Evolutionary conservation across 768 basidiomycete species (phyloP).

Genomic region (Sarcodon sp.): DNA sequence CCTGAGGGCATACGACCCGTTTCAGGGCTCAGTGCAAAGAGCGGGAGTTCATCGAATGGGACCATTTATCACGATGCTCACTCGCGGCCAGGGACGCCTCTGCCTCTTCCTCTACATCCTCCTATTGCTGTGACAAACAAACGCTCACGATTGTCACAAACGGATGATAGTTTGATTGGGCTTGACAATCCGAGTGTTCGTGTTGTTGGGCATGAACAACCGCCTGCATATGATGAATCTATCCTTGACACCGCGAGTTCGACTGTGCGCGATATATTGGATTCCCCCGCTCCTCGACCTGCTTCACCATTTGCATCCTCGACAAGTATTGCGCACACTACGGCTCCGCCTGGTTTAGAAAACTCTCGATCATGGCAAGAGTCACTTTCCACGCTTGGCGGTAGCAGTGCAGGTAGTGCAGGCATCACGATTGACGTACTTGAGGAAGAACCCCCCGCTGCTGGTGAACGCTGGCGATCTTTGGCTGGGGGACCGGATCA

Average conservation of each 20-base stretch:
- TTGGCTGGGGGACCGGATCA: slow-evolving; percentile 26
- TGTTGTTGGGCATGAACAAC: background rate
- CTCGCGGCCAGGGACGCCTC: background rate
- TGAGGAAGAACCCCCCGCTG: slow-evolving; percentile 57
- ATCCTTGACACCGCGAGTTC: background rate
- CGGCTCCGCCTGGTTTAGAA: slow-evolving; percentile 24
- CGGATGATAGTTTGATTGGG: background rate
- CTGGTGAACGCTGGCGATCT: slow-evolving; percentile 48
- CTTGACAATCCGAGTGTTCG: background rate
- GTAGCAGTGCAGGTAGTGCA: slow-evolving; percentile 8
- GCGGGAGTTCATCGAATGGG: background rate
- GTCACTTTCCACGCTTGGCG: slow-evolving; percentile 10
- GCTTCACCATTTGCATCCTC: slow-evolving; percentile 33
- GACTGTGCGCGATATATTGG: slow-evolving; percentile 28
- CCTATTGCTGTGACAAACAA: background rate
- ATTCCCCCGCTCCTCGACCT: slow-evolving; percentile 45
- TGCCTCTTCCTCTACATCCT: background rate
- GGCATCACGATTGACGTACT: slow-evolving; percentile 41
- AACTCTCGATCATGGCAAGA: slow-evolving; percentile 20
- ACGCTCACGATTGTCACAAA: background rate
- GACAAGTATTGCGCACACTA: slow-evolving; percentile 4
- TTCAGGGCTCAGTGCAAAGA: background rate
- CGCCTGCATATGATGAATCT: background rate
- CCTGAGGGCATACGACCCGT: background rate
- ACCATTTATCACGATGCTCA: background rate